Evolutionary conservation across 2,329 filamentous ascomycete genomes (phyloP), one percentile per base, ranked within the genome.

Genomic region (Hypoxylon sp.): DNA sequence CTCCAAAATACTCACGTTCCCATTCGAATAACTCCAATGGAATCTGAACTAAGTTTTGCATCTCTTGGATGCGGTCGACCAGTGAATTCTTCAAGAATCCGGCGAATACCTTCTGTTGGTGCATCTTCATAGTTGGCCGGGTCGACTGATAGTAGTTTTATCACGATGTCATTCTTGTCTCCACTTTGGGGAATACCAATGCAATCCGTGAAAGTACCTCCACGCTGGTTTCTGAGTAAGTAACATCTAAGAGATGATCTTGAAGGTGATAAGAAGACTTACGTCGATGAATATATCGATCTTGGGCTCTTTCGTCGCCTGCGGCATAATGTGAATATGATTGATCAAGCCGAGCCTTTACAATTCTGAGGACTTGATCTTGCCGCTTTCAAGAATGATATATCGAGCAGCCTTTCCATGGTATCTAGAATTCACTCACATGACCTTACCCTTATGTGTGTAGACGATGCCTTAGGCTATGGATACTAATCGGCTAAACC

Each of bases 101-200:
- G 84, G 7, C 90, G 84, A 58, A 93, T 91, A n/a, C 89, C 90
- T 80, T 93, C 90, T 9, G 91, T 82, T 0, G 90, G 90, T 1
- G 90, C 90, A 81, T 93, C 90, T 43, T 87, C 82, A 77, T 93
- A 92, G 76, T 91, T 92, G 30, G 83, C 80, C 0, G 90, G 90
- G 73, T 93, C 91, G 69, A 91, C 91, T 0, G 91, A 93, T 7
- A 94, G 84, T 0, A 93, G 82, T 77, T 93, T 93, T 78, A 93
- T 90, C 60, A 93, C 81, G 36, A 93, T 83, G 68, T 92, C 89
- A 75, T 91, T 88, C 75, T 87, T 83, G 80, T 90, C 89, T 67
- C 84, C 84, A n/a, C 88, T 87, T 1, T 84, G 86, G 58, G 89
- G 90, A 4, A 90, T 88, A 10, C 68, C 65, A 38, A 69, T 68